Conservation (phyloP, 768 basidiomycete genomes). For the Boletus fagicola region DNA sequence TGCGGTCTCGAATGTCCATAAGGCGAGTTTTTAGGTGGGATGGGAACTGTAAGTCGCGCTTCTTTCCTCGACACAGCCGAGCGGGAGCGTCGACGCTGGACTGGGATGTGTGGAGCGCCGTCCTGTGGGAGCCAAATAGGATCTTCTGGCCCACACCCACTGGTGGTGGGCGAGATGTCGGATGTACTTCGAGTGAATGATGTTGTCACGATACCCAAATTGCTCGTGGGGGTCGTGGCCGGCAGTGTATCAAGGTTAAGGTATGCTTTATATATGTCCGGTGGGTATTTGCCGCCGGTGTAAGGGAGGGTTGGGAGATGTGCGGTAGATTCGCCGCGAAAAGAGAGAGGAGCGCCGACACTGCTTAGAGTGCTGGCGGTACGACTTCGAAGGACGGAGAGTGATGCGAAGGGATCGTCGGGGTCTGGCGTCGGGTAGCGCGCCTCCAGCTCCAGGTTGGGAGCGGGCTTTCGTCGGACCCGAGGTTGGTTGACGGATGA, state of each 20-base stretch:
- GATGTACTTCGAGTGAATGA: slow-evolving; percentile 24
- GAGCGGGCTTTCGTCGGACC: slow-evolving; percentile 54
- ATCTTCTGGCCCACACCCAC: slow-evolving; percentile 13
- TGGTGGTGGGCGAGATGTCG: slow-evolving; percentile 15
- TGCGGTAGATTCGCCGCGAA: slow-evolving; percentile 31
- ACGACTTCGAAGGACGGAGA: slow-evolving; percentile 61
- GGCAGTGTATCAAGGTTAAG: slow-evolving; percentile 15
- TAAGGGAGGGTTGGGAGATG: slow-evolving; percentile 33
- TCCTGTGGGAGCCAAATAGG: slow-evolving; percentile 11
- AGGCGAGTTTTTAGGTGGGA: slow-evolving; percentile 30
- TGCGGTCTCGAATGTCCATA: slow-evolving; percentile 33
- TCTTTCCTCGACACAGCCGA: slow-evolving; percentile 35
- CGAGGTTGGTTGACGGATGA: slow-evolving; percentile 25
- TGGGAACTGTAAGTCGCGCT: slow-evolving; percentile 26
- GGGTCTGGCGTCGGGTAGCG: slow-evolving; percentile 70
- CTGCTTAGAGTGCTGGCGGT: slow-evolving; percentile 43
- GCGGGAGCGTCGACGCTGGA: slow-evolving; percentile 35
- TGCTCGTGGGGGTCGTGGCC: slow-evolving; percentile 8
- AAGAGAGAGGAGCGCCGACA: slow-evolving; percentile 27
- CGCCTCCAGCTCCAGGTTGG: slow-evolving; percentile 46
- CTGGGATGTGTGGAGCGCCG: slow-evolving; percentile 10
- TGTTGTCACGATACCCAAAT: slow-evolving; percentile 16
- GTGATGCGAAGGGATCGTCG: slow-evolving; percentile 65
- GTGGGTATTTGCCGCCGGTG: slow-evolving; percentile 33
- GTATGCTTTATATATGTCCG: slow-evolving; percentile 33